Evolutionary conservation across 139 green algal genomes (phyloP).

Genomic region (Spirogloea muscicola): DNA sequence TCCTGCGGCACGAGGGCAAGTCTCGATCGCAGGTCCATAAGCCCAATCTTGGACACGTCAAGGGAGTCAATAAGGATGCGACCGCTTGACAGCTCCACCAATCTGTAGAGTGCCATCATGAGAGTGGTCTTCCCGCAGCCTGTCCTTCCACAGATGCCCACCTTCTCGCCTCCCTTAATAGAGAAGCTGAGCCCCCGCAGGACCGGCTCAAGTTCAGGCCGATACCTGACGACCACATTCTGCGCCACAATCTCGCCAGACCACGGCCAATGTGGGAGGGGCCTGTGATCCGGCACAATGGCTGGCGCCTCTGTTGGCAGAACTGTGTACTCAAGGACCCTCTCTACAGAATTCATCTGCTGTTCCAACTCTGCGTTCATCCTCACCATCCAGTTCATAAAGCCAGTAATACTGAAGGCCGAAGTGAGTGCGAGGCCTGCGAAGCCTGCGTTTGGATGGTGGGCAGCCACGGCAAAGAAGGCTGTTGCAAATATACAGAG

Average conservation of each 20-base stretch:
- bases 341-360: conserved; percentile 86
- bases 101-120: conserved; percentile 69
- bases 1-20: conserved; percentile 76
- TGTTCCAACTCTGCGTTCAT: conserved; percentile 69
- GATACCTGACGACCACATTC: conserved; percentile 77
- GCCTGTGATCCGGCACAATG: conserved; percentile 17
- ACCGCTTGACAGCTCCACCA: conserved; percentile 69
- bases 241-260: conserved; percentile 62
- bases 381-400: conserved; percentile 88
- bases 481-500: conserved; percentile 49
- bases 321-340: conserved; percentile 73
- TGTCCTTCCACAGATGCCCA: conserved; percentile 69
- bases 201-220: conserved; percentile 74
- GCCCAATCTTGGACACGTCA: conserved; percentile 44
- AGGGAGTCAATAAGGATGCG: conserved; percentile 48
- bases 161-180: conserved; percentile 61
- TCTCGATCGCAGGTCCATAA: conserved; percentile 62
- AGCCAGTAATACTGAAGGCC: conserved; percentile 81
- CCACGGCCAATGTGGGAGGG: conserved; percentile 54
- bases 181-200: conserved; percentile 57
- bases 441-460: conserved; percentile 46
- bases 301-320: conserved; percentile 28
- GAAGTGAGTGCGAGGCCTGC: conserved; percentile 82
- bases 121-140: conserved; percentile 67
- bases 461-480: conserved; percentile 9